Percentiles rank a stretch among this genome's conserved stretches.
Conservation (phyloP, 768 basidiomycete genomes). For the Amanita phalloides region DNA sequence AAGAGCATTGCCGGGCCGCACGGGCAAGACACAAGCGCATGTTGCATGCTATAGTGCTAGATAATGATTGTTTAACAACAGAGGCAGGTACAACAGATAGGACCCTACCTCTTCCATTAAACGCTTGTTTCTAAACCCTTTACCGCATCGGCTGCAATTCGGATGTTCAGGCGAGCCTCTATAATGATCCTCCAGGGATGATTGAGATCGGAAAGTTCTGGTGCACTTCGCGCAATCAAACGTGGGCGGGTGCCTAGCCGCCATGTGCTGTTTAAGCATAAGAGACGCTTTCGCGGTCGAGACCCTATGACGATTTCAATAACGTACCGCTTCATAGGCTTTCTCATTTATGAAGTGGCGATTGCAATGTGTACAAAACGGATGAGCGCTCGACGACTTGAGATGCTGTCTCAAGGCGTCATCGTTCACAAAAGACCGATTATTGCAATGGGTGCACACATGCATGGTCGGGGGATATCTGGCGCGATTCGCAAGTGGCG, state of each 20-base stretch:
- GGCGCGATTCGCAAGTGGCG: background rate
- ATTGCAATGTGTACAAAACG: constrained; percentile 23
- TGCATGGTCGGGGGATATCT: constrained; percentile 15
- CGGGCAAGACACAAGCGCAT: constrained; percentile 17
- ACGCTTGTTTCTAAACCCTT: constrained; percentile 26
- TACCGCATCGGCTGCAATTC: constrained; percentile 32
- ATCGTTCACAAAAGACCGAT: constrained; percentile 20
- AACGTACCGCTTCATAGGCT: constrained; percentile 26
- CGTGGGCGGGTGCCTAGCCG: constrained; percentile 31
- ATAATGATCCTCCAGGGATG: constrained; percentile 35
- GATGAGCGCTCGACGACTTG: constrained; percentile 24
- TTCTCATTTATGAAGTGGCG: constrained; percentile 23
- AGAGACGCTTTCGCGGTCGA: background rate
- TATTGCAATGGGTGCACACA: constrained; percentile 26
- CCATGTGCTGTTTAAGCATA: constrained; percentile 22
- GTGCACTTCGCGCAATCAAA: constrained; percentile 27
- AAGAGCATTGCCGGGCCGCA: constrained; percentile 21
- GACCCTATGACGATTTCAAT: background rate
- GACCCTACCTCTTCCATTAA: constrained; percentile 24
- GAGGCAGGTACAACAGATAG: background rate
- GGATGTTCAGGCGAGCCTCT: constrained; percentile 33
- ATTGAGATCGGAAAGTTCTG: constrained; percentile 20
- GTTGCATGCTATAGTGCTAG: constrained; percentile 23
- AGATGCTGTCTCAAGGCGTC: constrained; percentile 30
- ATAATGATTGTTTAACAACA: background rate